Evolutionary conservation across 2,329 filamentous ascomycete species (phyloP), one percentile per base, ranked within the genome.

Genomic region (Aspergillus flavus): DNA sequence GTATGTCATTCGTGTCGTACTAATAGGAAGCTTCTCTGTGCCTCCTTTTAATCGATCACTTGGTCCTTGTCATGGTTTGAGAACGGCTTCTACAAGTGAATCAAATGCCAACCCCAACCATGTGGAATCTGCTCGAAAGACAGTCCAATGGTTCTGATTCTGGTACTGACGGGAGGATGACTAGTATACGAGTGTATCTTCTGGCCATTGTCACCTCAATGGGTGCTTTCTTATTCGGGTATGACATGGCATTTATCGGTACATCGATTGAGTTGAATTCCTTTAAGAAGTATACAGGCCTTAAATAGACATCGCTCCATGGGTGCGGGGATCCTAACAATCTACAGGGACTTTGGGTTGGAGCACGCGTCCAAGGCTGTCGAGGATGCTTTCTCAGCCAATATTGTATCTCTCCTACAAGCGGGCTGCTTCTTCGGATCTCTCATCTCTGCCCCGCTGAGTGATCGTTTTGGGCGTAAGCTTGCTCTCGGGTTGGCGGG

Each of bases 401-500:
- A 63, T 26, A 63, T 63, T 23, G 61, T 65, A 21, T 63, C 61
- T 6, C 41, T 60, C 1, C 46, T 71, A 10, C 68, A 70, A 59
- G 66, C 66, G 0, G 66, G 64, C 4, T 69, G 66, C 30, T 67
- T 67, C 61, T 69, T 69, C 45, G 64, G 67, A 2, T 61, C 68
- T n/a, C 57, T 71, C 6, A 61, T 85, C 61, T 83, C 76, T 23
- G 67, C 66, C 46, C 69, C 66, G 1, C 39, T 70, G 56, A 74
- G 74, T 6, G 78, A 81, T 62, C 68, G 72, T 59, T 84, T 78
- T 64, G 87, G 88, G 23, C 84, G 88, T 30, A 83, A 84, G 56
- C 71, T 69, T 36, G 81, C 81, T 32, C 80, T 91, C 30, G 80
- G 89, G 30, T 73, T 79, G 39, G 83, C 84, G 6, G 86, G 87